phyloP scores from a whole-genome alignment of 495 filamentous ascomycete genomes.

The Tuber magnatum region DNA sequence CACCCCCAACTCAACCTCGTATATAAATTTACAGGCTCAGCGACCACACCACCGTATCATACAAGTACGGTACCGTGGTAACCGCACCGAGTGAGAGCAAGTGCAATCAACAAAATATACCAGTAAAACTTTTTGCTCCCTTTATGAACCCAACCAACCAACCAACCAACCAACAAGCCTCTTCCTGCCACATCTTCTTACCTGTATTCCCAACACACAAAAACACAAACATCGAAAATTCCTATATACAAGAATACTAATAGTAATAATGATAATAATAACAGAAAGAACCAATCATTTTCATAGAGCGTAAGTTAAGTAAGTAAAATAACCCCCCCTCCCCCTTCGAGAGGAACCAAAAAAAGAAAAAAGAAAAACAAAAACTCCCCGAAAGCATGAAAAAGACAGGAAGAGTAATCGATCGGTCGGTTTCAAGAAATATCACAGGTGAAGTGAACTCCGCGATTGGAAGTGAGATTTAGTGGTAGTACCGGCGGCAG shows the following conservation, averaged over 20 bases:
- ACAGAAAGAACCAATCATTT: slow-evolving; percentile 19
- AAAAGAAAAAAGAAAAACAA: neutral
- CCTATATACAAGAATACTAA: slow-evolving; percentile 2
- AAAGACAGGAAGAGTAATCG: neutral
- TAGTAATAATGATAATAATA: neutral
- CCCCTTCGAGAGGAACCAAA: neutral
- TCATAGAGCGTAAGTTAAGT: slow-evolving; percentile 10
- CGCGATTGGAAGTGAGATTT: neutral
- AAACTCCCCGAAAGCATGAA: neutral
- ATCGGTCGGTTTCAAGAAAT: neutral
- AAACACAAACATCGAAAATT: neutral
- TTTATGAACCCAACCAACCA: neutral
- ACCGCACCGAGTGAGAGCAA: too few species aligned
- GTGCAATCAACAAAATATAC: too few species aligned
- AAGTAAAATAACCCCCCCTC: neutral
- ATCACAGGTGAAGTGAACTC: neutral
- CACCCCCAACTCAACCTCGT: too few species aligned
- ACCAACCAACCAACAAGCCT: neutral
- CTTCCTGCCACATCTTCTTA: neutral
- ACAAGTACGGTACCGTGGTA: too few species aligned
- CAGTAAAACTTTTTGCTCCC: neutral
- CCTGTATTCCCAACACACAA: neutral
- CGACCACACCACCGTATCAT: too few species aligned
- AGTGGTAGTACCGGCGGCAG: neutral
- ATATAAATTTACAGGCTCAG: too few species aligned